Base-by-base conservation (phyloP, 495 filamentous ascomycete species). In the Jackrogersella multiformis region DNA sequence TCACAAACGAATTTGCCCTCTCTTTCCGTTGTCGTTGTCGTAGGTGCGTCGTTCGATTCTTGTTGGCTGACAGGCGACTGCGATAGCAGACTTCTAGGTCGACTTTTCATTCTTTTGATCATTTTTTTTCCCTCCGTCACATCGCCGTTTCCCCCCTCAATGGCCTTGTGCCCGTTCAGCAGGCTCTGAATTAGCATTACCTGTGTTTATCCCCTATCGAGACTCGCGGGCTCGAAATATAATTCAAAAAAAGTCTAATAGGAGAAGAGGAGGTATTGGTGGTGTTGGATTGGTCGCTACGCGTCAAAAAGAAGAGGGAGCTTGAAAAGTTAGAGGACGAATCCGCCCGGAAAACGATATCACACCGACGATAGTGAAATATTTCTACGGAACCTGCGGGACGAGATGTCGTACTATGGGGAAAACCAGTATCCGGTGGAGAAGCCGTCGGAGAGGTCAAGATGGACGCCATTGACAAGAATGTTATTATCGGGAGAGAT, bases 401-500 rank as follows among this genome's bases (percentile, higher is more conserved):
- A 66, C 68, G 73, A 61, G 52, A 85, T 82, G 80, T 76, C 78
- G 45, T 73, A 75, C 54, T 82, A 82, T 66, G 75, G 66, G 12
- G 75, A 68, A 16, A 57, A 53, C 26, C 71, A 75, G 26, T 73
- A 70, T 61, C 42, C 34, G 66, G 72, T 55, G 56, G 74, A 81
- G 69, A 83, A 80, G 77, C 80, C 77, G 69, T 83, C 85, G 64
- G 88, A 89, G 73, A 76, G 87, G 69, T 80, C 88, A 75, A 84
- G 87, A 85, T 88, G 86, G 87, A 88, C 88, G 62, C 87, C 88
- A 24, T 81, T 91, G 61, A 87, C 87, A 53, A 81, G 86, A 53
- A 89, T 89, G 86, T 75, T 89, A 74, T 82, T 87, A 72, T 90
- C 86, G 70, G 86, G 87, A 61, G 89, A 91, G 79, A 89, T 91